These are phyloP conservation scores for Russula sp. DNA, from an alignment of 768 basidiomycete genomes.

Conservation along the genomic window DNA sequence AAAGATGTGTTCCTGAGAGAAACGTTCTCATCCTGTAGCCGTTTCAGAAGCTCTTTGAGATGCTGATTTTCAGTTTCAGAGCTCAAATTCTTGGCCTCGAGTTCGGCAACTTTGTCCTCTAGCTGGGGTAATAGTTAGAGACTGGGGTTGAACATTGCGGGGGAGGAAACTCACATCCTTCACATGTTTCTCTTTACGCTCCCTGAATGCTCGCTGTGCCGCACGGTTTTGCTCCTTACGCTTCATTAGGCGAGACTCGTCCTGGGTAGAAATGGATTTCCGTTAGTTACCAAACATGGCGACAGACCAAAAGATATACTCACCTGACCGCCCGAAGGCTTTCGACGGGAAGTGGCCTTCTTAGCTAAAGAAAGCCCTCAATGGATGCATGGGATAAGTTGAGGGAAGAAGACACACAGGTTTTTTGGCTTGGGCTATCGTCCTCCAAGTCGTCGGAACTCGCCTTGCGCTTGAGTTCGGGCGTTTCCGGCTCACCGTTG, in stretches of 20 bases:
- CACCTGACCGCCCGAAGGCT: constrained; percentile 38
- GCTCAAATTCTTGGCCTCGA: constrained; percentile 76
- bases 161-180: constrained; percentile 69
- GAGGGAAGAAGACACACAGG: constrained; percentile 44
- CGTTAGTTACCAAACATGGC: neutral
- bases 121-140: constrained; percentile 43
- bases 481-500: constrained; percentile 39
- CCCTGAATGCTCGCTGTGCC: constrained; percentile 94
- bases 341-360: constrained; percentile 32
- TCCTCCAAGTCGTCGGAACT: constrained; percentile 51
- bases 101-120: constrained; percentile 83
- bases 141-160: neutral
- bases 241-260: constrained; percentile 72
- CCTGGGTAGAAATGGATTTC: constrained; percentile 34
- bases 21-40: constrained; percentile 84
- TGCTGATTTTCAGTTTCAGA: constrained; percentile 81
- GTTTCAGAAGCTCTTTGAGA: constrained; percentile 74
- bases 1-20: constrained; percentile 75
- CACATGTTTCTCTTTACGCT: constrained; percentile 95
- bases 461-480: constrained; percentile 72
- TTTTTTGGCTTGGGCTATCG: constrained; percentile 62
- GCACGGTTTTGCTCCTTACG: constrained; percentile 97
- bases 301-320: constrained; percentile 3
- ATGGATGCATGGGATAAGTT: neutral
- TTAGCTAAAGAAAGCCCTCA: constrained; percentile 23